Evolutionary conservation across 2,329 filamentous ascomycete species (phyloP).

Genomic region (Thielaviopsis musarum): DNA sequence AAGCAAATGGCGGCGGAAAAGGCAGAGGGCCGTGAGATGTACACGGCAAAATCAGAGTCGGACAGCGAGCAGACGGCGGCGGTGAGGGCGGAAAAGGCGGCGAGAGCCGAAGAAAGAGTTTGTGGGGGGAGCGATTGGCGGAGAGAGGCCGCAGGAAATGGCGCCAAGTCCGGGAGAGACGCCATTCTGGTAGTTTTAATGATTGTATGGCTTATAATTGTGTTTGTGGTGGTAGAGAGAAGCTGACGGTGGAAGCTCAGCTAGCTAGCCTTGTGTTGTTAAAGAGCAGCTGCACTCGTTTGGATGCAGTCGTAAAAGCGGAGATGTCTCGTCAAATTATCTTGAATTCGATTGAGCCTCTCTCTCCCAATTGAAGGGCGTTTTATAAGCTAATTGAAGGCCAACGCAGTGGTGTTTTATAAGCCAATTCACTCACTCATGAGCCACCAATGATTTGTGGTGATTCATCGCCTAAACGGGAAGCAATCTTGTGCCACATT

Average conservation of each 20-base stretch:
- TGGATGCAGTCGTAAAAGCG: neutral
- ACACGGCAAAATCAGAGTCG: neutral
- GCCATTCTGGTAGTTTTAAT: neutral
- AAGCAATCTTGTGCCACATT: constrained; percentile 1
- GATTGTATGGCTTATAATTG: neutral
- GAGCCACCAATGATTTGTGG: neutral
- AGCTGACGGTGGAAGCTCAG: neutral
- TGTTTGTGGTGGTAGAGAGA: neutral
- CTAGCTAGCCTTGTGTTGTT: neutral
- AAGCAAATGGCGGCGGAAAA: constrained; percentile 32
- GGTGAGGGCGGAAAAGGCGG: neutral
- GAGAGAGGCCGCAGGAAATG: neutral
- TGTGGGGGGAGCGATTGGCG: neutral
- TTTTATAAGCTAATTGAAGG: too few relatives aligned
- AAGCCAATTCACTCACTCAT: too few relatives aligned
- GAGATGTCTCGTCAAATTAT: neutral
- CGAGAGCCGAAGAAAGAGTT: neutral
- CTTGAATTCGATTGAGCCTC: too few relatives aligned
- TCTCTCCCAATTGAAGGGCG: too few relatives aligned
- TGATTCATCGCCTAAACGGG: constrained; percentile 7
- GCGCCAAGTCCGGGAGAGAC: neutral
- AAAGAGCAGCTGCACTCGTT: neutral
- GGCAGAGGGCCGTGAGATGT: neutral
- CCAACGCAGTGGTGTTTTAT: too few relatives aligned
- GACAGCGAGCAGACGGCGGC: neutral